Percentiles rank a stretch among this genome's conserved stretches.
Conservation (phyloP, 371 early-diverging fungal species). For the Mortierella sp. region DNA sequence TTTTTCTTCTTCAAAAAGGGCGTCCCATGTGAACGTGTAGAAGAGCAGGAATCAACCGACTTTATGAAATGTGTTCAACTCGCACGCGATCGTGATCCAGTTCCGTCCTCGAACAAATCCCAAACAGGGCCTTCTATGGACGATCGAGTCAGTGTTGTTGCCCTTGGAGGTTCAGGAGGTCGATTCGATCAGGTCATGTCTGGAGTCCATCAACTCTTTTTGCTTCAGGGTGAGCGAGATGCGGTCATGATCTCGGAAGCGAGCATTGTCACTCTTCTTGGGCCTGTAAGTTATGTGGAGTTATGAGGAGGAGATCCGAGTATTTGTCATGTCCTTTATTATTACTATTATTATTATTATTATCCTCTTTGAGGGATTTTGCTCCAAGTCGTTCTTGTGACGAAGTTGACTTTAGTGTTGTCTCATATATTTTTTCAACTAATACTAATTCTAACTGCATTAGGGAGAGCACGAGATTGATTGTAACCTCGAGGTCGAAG, state of each 20-base stretch:
- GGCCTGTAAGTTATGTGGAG: constrained; percentile 59
- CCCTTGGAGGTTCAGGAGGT: constrained; percentile 86
- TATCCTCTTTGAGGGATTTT: not conserved
- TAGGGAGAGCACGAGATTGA: constrained; percentile 77
- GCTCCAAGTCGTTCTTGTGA: not conserved
- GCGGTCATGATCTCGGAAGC: constrained; percentile 76
- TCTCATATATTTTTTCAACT: not conserved
- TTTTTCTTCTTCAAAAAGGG: constrained; percentile 40
- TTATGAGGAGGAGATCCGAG: too few relatives aligned
- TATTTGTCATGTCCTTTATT: too few relatives aligned
- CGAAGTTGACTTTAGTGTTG: not conserved
- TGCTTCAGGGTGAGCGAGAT: constrained; percentile 60
- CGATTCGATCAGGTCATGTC: constrained; percentile 92
- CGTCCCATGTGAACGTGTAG: constrained; percentile 59
- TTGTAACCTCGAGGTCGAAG: constrained; percentile 73
- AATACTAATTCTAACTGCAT: too few relatives aligned
- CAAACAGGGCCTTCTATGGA: not conserved
- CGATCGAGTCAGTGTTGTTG: constrained; percentile 67
- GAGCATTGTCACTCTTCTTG: constrained; percentile 76
- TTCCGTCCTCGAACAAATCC: not conserved
- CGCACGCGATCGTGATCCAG: constrained; percentile 40
- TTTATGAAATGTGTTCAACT: constrained; percentile 84
- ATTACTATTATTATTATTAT: too few relatives aligned
- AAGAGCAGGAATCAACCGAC: constrained; percentile 84
- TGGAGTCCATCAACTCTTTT: constrained; percentile 76